phyloP scores from a whole-genome alignment of 495 filamentous ascomycete species.

The Entonaema liquescens region DNA sequence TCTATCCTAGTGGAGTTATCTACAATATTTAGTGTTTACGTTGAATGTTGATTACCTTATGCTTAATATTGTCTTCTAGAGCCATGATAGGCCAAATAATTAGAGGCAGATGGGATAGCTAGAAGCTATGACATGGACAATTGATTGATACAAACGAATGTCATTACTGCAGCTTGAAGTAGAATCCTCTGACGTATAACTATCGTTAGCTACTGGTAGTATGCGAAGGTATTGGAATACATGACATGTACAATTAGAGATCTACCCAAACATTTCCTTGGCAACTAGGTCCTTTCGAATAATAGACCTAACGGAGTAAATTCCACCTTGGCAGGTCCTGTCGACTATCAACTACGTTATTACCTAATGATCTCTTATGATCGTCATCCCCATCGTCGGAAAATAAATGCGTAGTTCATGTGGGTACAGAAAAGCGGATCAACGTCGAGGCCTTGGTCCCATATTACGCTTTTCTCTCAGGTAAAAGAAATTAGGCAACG shows the following conservation, averaged over 20 bases:
- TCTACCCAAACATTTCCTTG: not conserved
- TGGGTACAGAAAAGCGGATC: constrained; percentile 24
- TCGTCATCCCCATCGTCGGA: constrained; percentile 26
- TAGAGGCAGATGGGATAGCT: not conserved
- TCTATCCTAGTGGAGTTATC: no score
- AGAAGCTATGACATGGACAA: not conserved
- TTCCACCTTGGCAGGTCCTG: constrained; percentile 21
- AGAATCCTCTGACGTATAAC: not conserved
- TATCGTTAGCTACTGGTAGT: not conserved
- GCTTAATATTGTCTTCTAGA: no score
- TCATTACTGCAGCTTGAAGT: not conserved
- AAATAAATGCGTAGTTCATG: constrained; percentile 10
- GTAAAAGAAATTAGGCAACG: not conserved
- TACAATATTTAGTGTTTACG: no score
- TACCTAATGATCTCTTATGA: constrained; percentile 34
- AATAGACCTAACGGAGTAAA: constrained; percentile 5
- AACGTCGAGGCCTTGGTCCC: not conserved
- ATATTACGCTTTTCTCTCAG: not conserved
- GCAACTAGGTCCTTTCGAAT: constrained; percentile 10
- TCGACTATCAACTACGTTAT: constrained; percentile 10
- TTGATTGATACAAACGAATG: not conserved
- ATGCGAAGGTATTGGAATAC: not conserved
- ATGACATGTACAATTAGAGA: not conserved
- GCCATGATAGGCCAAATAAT: no score
- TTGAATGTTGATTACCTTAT: no score